phyloP scores from a whole-genome alignment of 2,329 filamentous ascomycete species.

The Clarireedia homoeocarpa region DNA sequence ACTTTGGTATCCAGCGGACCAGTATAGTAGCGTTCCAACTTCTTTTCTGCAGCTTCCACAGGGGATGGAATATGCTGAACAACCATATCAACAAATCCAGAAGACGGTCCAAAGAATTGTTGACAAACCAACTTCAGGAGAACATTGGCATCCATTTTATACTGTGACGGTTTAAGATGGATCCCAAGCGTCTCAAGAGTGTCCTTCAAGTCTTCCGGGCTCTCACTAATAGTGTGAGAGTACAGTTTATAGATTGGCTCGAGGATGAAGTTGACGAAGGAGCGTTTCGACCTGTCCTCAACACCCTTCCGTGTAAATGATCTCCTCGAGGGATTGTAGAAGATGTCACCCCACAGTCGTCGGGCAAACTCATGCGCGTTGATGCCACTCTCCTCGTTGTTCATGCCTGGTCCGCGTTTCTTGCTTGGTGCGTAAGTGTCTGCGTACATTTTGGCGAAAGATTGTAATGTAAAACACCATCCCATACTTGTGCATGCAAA shows the following conservation, averaged over 20 bases:
- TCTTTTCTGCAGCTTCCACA: constrained; percentile 63
- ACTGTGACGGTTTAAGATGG: constrained; percentile 81
- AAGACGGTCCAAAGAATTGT: constrained; percentile 88
- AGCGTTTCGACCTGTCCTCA: constrained; percentile 72
- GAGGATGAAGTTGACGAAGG: constrained; percentile 89
- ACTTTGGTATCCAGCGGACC: constrained; percentile 78
- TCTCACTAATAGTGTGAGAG: constrained; percentile 88
- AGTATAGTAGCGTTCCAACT: constrained; percentile 84
- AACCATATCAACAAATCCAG: constrained; percentile 93
- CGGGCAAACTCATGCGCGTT: constrained; percentile 76
- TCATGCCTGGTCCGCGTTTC: constrained; percentile 34
- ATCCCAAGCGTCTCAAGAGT: constrained; percentile 78
- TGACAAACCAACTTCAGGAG: constrained; percentile 84
- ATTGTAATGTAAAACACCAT: constrained; percentile 93
- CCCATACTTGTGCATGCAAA: constrained; percentile 91
- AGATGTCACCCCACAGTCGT: constrained; percentile 92
- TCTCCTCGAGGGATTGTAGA: constrained; percentile 84
- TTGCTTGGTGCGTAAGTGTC: constrained; percentile 56
- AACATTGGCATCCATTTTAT: constrained; percentile 81
- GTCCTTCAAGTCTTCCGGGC: constrained; percentile 71
- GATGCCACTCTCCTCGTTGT: constrained; percentile 38
- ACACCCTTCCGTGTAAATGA: constrained; percentile 84
- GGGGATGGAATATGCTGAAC: constrained; percentile 85
- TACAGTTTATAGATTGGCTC: constrained; percentile 98
- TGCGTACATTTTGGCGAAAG: constrained; percentile 94